These are phyloP conservation scores for Eruca vesicaria DNA, from an alignment of 441 rosid genomes.

Conservation along the genomic window DNA sequence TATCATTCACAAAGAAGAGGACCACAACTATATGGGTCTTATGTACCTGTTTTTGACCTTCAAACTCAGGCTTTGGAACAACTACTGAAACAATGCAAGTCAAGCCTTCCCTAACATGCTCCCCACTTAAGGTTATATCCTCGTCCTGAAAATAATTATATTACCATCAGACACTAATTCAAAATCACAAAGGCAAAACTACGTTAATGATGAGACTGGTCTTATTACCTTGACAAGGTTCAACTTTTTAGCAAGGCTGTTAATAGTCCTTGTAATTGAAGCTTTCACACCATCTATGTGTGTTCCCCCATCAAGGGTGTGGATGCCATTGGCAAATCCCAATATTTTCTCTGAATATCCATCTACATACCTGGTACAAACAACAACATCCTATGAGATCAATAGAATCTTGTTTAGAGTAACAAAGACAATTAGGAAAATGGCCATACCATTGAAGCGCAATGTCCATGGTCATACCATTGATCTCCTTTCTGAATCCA, in stretches of 20 bases:
- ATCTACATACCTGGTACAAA: constrained; percentile 65
- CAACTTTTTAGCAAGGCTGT: constrained; percentile 73
- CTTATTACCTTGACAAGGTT: constrained; percentile 56
- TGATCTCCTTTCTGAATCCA: constrained; percentile 59
- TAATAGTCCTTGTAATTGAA: constrained; percentile 79
- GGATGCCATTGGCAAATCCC: constrained; percentile 79
- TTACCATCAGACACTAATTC: no score
- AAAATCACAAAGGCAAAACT: neutral
- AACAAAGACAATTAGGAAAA: no score
- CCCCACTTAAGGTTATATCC: constrained; percentile 78
- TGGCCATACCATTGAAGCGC: constrained; percentile 79
- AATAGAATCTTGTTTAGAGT: neutral
- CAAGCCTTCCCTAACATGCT: constrained; percentile 87
- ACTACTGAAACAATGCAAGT: constrained; percentile 79
- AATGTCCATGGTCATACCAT: constrained; percentile 60
- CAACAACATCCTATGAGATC: neutral
- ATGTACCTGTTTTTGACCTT: constrained; percentile 90
- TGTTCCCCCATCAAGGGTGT: constrained; percentile 84
- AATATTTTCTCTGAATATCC: constrained; percentile 79
- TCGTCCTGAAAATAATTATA: constrained; percentile 69
- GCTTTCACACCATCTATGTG: constrained; percentile 82
- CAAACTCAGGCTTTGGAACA: constrained; percentile 89
- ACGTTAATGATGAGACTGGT: neutral
- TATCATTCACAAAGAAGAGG: constrained; percentile 7
- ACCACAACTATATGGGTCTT: neutral